Base-by-base conservation (phyloP, 176 grass and related monocot species). In the Avena insularis region DNA sequence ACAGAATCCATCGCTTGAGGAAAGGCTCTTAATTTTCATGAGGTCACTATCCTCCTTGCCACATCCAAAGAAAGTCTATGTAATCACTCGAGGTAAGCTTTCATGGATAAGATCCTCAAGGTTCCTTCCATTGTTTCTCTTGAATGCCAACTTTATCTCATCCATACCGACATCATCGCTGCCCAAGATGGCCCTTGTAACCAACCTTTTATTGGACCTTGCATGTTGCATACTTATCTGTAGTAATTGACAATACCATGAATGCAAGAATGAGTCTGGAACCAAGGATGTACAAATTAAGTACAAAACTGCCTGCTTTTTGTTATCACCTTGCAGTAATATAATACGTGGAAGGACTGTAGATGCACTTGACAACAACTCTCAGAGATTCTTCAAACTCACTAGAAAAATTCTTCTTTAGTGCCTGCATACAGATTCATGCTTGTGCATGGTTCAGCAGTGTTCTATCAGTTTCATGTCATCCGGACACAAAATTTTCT, bases 291-390 rank as follows among this genome's bases (percentile, higher is more conserved):
- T 54, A 62, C 47, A 76, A 29, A 9, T 51, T 9, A 49, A 38
- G 29, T 15, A 48, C 38, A 48, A n/a, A 43, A 77, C 23, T 20
- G 46, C 33, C 6, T 35, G 48, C 17, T 40, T 60, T 60, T 20
- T 77, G 8, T 36, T 9, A 70, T 77, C 81, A 96, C 97, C 94
- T 98, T 98, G 33, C 92, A 94, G 87, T 94, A 96, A 66, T 98
- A 98, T 94, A 96, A 66, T 98, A 98, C 71, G 90, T 92, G 65
- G 90, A 86, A 79, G 97, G 94, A 77, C 19, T 96, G 54, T 98
- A 79, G 77, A 98, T 93, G 59, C 92, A 98, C 77, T 91, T 94
- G 70, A 98, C 85, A 82, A 92, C 93, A 63, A 86, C 53, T 82
- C 77, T 94, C 33, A 96, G 77, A 47, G 94, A 79, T 45, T 96